Evolutionary conservation across 176 grass and related monocot species (phyloP).

Genomic region (Puccinellia tenuiflora): DNA sequence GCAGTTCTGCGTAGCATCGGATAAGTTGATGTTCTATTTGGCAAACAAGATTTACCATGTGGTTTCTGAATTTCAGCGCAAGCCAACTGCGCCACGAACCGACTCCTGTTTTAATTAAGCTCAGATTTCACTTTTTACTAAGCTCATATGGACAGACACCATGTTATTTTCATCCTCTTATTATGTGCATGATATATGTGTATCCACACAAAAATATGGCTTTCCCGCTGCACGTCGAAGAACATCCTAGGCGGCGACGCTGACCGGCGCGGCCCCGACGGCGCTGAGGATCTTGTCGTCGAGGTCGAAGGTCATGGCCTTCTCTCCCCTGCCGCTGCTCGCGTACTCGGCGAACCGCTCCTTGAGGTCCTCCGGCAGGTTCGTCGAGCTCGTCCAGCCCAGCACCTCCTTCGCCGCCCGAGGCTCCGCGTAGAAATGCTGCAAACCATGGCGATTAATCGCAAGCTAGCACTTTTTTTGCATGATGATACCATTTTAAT

Average conservation of each 20-base stretch:
- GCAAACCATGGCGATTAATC: background rate
- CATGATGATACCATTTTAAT: background rate
- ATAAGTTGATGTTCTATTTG: background rate
- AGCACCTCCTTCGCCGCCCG: slow-evolving; percentile 78
- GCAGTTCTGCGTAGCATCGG: background rate
- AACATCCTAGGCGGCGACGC: background rate
- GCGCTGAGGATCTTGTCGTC: slow-evolving; percentile 77
- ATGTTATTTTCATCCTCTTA: background rate
- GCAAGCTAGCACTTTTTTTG: no score
- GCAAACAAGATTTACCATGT: background rate
- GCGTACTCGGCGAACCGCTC: slow-evolving; percentile 78
- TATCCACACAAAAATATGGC: background rate
- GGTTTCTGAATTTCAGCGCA: background rate
- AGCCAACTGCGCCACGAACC: no score
- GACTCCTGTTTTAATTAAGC: background rate
- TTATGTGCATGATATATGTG: background rate
- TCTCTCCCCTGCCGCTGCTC: slow-evolving; percentile 60
- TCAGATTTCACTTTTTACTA: background rate
- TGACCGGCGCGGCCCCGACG: slow-evolving; percentile 1
- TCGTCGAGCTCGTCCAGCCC: slow-evolving; percentile 71
- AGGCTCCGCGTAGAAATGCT: slow-evolving; percentile 95
- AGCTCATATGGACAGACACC: background rate
- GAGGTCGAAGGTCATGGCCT: slow-evolving; percentile 64
- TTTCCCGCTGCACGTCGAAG: background rate
- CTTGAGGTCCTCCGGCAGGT: slow-evolving; percentile 89